These are phyloP conservation scores for Malus fusca DNA, from an alignment of 306 rosid species.

Conservation along the genomic window DNA sequence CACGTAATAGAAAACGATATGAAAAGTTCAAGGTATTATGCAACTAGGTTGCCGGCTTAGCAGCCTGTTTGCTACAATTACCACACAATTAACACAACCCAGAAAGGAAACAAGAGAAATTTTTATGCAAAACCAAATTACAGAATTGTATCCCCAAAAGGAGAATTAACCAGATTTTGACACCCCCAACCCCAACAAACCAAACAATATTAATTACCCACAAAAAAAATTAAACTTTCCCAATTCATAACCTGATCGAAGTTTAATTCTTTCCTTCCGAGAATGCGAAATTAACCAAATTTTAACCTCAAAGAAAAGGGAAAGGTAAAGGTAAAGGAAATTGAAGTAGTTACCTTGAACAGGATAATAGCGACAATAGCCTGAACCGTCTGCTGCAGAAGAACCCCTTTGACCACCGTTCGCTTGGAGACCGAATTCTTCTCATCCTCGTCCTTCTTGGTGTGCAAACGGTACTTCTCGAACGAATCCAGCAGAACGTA, in stretches of 20 bases:
- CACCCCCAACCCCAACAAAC: neutral
- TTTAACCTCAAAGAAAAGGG: neutral
- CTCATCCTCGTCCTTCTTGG: slow-evolving; percentile 75
- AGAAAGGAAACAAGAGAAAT: neutral
- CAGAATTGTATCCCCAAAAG: neutral
- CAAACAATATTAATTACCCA: neutral
- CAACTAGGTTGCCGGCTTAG: neutral
- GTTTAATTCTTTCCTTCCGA: neutral
- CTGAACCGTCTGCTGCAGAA: slow-evolving; percentile 74
- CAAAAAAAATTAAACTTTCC: neutral
- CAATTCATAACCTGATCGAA: neutral
- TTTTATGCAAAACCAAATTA: neutral
- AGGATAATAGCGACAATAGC: slow-evolving; percentile 75
- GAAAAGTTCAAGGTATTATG: neutral
- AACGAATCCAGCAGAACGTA: slow-evolving; percentile 60
- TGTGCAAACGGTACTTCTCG: slow-evolving; percentile 68
- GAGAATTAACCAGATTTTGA: neutral
- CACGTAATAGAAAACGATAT: neutral
- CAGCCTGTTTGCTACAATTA: neutral
- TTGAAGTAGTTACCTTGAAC: slow-evolving; percentile 47
- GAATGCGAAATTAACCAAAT: neutral
- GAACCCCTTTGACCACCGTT: slow-evolving; percentile 79
- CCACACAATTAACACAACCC: neutral
- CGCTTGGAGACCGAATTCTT: slow-evolving; percentile 82
- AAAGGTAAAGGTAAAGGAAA: neutral